Percentiles rank a stretch among this genome's conserved stretches.
These are phyloP conservation scores for Skeletonema menzelii DNA, from an alignment of 108 stramenopile genomes.

Conservation along the genomic window DNA sequence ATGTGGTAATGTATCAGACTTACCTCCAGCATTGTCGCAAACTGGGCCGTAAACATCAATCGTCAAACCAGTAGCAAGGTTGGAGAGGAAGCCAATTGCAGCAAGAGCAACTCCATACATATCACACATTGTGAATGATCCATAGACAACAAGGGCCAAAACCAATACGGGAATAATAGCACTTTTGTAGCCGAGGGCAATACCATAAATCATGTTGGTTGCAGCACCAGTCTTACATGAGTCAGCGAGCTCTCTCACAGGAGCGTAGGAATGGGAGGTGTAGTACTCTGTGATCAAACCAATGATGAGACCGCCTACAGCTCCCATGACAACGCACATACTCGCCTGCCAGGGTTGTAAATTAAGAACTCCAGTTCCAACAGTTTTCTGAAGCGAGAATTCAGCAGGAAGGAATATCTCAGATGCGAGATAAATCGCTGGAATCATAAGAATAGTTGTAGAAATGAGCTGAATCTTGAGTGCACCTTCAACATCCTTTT, in stretches of 20 bases:
- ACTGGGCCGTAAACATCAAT: conserved; percentile 99
- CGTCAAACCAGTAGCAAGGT: conserved; percentile 97
- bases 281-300: conserved; percentile 99
- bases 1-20: too few relatives aligned
- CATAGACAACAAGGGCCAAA: conserved; percentile 91
- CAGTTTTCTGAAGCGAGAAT: conserved; percentile 67
- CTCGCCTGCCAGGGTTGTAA: conserved; percentile 64
- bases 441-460: conserved; percentile 94
- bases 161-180: conserved; percentile 97
- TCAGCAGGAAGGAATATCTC: conserved; percentile 74
- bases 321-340: conserved; percentile 88
- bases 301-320: conserved; percentile 94
- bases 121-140: conserved; percentile 87
- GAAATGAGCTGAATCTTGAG: conserved; percentile 96
- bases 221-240: conserved; percentile 97
- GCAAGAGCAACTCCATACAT: conserved; percentile 98
- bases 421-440: conserved; percentile 86
- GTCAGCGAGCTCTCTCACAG: conserved; percentile 93
- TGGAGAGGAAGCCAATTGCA: conserved; percentile 98
- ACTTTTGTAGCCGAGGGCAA: conserved; percentile 98
- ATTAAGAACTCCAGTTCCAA: conserved; percentile 62
- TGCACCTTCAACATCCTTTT: conserved; percentile 87
- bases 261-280: conserved; percentile 94
- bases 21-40: conserved; percentile 98
- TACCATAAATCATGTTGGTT: conserved; percentile 99